These are phyloP conservation scores for Suhomyces atakaporum DNA, from an alignment of 1,139 yeast genomes.

Conservation along the genomic window DNA sequence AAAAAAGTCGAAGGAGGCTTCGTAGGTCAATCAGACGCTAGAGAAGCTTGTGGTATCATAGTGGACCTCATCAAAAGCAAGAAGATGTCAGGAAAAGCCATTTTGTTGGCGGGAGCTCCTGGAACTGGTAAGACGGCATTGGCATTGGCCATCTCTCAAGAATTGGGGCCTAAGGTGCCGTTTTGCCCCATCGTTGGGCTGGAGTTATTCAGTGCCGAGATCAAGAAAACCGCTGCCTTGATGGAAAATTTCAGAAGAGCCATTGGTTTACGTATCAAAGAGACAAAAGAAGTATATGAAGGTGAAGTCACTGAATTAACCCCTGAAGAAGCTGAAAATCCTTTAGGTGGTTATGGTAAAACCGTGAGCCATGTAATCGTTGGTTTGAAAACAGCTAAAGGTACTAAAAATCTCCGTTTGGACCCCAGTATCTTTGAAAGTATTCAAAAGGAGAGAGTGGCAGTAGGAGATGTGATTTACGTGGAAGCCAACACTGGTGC, in stretches of 20 bases:
- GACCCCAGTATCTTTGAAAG: slow-evolving; percentile 97
- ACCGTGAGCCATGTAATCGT: slow-evolving; percentile 93
- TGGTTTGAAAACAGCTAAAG: slow-evolving; percentile 93
- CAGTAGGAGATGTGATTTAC: slow-evolving; percentile 95
- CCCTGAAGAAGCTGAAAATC: slow-evolving; percentile 97
- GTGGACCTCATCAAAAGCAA: slow-evolving; percentile 92
- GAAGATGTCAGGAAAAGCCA: slow-evolving; percentile 96
- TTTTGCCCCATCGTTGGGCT: slow-evolving; percentile 97
- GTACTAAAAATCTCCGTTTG: slow-evolving; percentile 86
- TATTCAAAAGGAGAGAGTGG: slow-evolving; percentile 91
- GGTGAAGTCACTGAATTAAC: slow-evolving; percentile 97
- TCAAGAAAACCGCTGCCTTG: slow-evolving; percentile 92
- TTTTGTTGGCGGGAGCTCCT: slow-evolving; percentile 93
- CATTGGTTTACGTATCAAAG: slow-evolving; percentile 92
- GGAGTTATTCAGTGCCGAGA: slow-evolving; percentile 95
- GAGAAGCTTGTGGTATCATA: slow-evolving; percentile 96
- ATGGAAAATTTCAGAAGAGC: slow-evolving; percentile 98
- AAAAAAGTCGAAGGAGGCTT: slow-evolving; percentile 89
- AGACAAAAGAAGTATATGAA: slow-evolving; percentile 96
- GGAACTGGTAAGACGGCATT: slow-evolving; percentile 98
- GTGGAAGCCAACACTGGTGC: slow-evolving; percentile 98
- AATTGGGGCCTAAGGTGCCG: slow-evolving; percentile 97
- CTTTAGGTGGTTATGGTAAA: slow-evolving; percentile 96
- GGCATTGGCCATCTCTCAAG: slow-evolving; percentile 95
- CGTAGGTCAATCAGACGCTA: slow-evolving; percentile 91